Percentiles rank a stretch among this genome's conserved stretches.
Conservation (phyloP, 2,329 filamentous ascomycete species). For the Periconia sp. region DNA sequence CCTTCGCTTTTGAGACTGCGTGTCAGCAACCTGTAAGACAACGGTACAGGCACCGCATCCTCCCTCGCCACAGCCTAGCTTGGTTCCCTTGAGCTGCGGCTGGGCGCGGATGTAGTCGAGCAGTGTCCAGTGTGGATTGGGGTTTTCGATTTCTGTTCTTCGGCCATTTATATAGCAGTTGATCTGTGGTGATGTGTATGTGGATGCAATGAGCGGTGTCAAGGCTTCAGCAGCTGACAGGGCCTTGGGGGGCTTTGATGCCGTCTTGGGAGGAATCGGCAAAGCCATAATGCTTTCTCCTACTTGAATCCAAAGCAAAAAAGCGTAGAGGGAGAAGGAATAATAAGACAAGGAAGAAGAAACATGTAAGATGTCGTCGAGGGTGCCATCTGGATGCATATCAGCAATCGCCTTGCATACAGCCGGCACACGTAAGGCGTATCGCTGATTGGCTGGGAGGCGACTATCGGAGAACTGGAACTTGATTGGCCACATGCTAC, state of each 20-base stretch:
- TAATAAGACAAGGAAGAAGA: too few species aligned
- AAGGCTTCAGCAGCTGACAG: constrained; percentile 52
- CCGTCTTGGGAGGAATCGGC: constrained; percentile 37
- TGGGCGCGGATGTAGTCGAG: constrained; percentile 83
- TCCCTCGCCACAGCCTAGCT: constrained; percentile 93
- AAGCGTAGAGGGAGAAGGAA: too few species aligned
- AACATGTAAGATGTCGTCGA: too few species aligned
- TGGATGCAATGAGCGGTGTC: constrained; percentile 72
- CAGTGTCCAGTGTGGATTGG: constrained; percentile 88
- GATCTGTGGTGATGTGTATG: constrained; percentile 75
- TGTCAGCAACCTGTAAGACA: constrained; percentile 56
- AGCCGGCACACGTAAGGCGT: too few species aligned
- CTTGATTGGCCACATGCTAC: neutral
- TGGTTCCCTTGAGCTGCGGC: constrained; percentile 92
- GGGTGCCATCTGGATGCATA: too few species aligned
- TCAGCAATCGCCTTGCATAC: too few species aligned
- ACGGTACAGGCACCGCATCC: constrained; percentile 96
- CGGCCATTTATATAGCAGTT: constrained; percentile 93
- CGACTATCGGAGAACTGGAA: too few species aligned
- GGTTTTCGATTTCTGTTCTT: constrained; percentile 78
- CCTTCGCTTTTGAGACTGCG: constrained; percentile 74
- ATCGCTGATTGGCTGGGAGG: too few species aligned
- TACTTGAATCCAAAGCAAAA: too few species aligned
- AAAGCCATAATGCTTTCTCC: constrained; percentile 39
- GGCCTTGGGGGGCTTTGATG: constrained; percentile 30